A percentile compares a stretch with the other conserved stretches of the same genome.
These are phyloP conservation scores for Ramaria sp. DNA, from an alignment of 768 basidiomycete species.

Conservation along the genomic window DNA sequence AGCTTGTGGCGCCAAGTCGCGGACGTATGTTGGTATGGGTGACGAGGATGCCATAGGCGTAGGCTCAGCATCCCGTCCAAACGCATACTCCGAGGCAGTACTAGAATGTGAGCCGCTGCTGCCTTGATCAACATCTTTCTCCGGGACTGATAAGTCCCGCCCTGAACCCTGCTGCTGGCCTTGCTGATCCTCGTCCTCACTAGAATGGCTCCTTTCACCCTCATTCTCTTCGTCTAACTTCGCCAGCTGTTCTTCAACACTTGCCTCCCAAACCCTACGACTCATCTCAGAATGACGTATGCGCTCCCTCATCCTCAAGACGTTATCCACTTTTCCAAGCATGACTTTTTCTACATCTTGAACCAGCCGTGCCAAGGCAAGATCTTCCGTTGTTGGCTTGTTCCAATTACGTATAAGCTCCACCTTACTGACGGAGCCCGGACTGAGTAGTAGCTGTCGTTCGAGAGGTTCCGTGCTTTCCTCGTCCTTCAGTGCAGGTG, in stretches of 20 bases:
- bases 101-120: constrained; percentile 45
- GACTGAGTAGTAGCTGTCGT: constrained; percentile 81
- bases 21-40: constrained; percentile 17
- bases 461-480: constrained; percentile 87
- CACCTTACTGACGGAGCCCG: constrained; percentile 80
- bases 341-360: constrained; percentile 85
- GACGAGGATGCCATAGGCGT: constrained; percentile 57
- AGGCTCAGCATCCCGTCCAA: constrained; percentile 40
- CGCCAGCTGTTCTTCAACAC: constrained; percentile 58
- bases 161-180: constrained; percentile 13
- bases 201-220: constrained; percentile 32
- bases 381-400: constrained; percentile 76
- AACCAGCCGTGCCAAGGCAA: constrained; percentile 70
- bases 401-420: constrained; percentile 77
- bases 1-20: constrained; percentile 9
- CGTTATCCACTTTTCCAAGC: constrained; percentile 88
- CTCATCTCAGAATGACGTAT: constrained; percentile 96
- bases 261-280: constrained; percentile 93
- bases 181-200: constrained; percentile 16
- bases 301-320: constrained; percentile 93
- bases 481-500: constrained; percentile 86
- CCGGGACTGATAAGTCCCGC: constrained; percentile 14
- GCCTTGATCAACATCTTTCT: constrained; percentile 15
- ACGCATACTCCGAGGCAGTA: constrained; percentile 56
- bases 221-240: constrained; percentile 46